These are phyloP conservation scores for Rhizoclosmatium globosum DNA, from an alignment of 192 early-diverging fungal genomes.

Conservation along the genomic window DNA sequence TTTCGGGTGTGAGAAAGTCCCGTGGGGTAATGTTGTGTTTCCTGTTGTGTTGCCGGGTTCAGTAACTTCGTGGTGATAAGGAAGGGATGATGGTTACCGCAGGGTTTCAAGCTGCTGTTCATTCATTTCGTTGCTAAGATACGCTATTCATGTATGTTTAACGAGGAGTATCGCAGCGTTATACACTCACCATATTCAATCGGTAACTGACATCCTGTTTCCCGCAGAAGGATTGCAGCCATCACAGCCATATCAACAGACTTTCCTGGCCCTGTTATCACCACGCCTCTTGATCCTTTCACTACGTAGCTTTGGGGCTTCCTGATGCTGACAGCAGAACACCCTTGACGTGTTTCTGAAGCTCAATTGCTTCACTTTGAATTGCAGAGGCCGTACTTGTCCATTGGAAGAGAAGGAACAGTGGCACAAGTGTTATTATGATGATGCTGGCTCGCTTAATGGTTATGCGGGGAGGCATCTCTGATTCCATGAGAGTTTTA, in stretches of 20 bases:
- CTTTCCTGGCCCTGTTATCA: slow-evolving; percentile 2
- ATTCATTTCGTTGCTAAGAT: slow-evolving; percentile 17
- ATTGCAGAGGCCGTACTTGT: not conserved
- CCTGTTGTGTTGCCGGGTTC: not conserved
- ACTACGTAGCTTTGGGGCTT: not conserved
- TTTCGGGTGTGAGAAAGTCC: slow-evolving; percentile 5
- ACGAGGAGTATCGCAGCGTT: not conserved
- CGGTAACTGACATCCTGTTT: slow-evolving; percentile 7
- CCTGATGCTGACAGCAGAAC: not conserved
- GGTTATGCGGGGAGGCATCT: too few species aligned
- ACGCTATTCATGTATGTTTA: not conserved
- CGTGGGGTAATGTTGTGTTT: slow-evolving; percentile 24
- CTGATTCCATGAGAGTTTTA: too few species aligned
- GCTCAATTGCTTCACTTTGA: not conserved
- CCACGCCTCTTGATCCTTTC: slow-evolving; percentile 19
- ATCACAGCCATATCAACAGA: slow-evolving; percentile 14
- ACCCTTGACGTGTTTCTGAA: not conserved
- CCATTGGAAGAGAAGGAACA: too few species aligned
- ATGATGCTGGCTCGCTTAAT: too few species aligned
- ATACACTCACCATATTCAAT: slow-evolving; percentile 28
- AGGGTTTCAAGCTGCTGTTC: slow-evolving; percentile 3
- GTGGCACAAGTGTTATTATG: too few species aligned
- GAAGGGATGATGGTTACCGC: not conserved
- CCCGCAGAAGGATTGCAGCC: slow-evolving; percentile 22
- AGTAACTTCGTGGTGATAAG: not conserved